Evolutionary conservation across 2,329 filamentous ascomycete species (phyloP), one percentile per base, ranked within the genome.

Genomic region (Diaporthe helianthi): DNA sequence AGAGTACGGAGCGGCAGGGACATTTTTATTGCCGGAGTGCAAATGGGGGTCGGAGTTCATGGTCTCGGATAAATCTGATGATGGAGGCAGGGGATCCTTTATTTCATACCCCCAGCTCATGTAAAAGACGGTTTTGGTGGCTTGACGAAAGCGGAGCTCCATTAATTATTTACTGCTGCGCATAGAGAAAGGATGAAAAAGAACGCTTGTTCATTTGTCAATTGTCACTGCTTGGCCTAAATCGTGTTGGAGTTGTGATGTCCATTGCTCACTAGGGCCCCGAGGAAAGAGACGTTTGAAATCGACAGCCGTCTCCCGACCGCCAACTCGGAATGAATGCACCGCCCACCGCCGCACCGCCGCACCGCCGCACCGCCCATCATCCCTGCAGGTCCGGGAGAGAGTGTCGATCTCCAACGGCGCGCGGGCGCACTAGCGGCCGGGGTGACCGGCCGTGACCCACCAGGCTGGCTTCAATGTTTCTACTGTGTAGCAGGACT

Each of bases 61-160:
- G 58, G 58, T 63, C n/a, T 63, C 58, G 29, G 58, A 63, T 63
- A 63, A 63, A 63, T 29, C 58, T 63, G 58, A 49, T 49, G 41
- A 31, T 31, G 41, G 58, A 47, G 58, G 41, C 41, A 33, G 54
- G 54, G 54, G 54, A 17, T 58, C 36, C 22, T 33, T 60, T 63
- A 24, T 12, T 63, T 19, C 41, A 63, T 63, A 63, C 58, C 58
- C n/a, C 58, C 58, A 49, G 58, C 44, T 63, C 41, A 63, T 63
- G 58, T 63, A 63, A 63, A 47, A 63, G 44, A 63, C 58, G 58
- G 49, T 6, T 49, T 63, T 63, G 58, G 58, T 49, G 58, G 44
- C 58, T 63, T 63, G 58, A 47, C 38, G 55, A 41, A 61, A 49
- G 58, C 58, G 49, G 41, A 63, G 58, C 58, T 63, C 44, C 58